Base-by-base conservation (phyloP, 2,329 filamentous ascomycete species). In the Fonsecaea nubica region DNA sequence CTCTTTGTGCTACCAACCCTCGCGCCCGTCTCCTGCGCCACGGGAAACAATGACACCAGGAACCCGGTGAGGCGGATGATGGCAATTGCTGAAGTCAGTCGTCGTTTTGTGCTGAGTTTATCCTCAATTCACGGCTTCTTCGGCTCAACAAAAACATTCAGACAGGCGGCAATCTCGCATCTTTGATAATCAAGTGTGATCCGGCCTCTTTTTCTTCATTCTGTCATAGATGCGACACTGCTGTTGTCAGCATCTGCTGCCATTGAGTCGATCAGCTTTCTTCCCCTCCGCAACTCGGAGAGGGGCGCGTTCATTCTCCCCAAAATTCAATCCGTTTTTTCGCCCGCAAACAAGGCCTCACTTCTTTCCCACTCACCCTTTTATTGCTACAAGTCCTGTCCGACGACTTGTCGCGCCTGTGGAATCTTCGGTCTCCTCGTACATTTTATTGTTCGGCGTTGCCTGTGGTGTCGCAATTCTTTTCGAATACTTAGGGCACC, bases 151-250 rank as follows among this genome's bases (percentile, higher is more conserved):
- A 50, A 15, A 7, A 33, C 53, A 33, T 35, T 15, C 48, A 15
- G 18, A 10, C n/a, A 35, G 42, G 42, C 30, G 58, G 45, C 55
- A 35, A 60, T 32, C 38, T 52, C 57, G 33, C 56, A 61, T 35
- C 33, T 52, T 48, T 61, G 45, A 61, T 61, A 61, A 61, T 52
- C 58, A 25, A 40, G 32, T 10, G 15, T 55, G 8, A 15, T 55
- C 15, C 40, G 15, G 52, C 36, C 52, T 50, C 40, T 30, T 57
- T 25, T 53, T 40, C 58, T 52, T 32, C 59, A 3, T 42, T 8
- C 13, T 48, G 59, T 54, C 62, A 54, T 69, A 66, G 58, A 70
- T 70, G 68, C 65, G 63, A 68, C 65, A 35, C 63, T 58, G 62
- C 52, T 48, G 33, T 36, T 66, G 60, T 61, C 65, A 62, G 59